Base-by-base conservation (phyloP, 805 yeast species). In the Wickerhamomyces bisporus region DNA sequence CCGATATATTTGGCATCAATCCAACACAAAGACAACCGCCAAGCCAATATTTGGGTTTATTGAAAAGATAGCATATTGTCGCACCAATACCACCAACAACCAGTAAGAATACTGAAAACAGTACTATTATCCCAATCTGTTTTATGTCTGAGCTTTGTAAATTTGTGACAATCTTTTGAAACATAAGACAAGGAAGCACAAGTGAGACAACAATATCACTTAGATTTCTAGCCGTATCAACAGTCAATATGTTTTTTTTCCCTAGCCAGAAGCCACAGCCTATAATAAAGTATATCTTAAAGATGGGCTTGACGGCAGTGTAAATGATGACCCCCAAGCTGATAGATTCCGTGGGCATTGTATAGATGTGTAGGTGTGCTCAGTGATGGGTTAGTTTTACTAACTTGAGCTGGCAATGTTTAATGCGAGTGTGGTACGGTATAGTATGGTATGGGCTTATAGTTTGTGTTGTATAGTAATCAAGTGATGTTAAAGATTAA, bases 11-110 rank as follows among this genome's bases (percentile, higher is more conserved):
- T 29, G 84, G 85, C 58, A 81, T 75, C 44, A 79, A 64, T 7
- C 86, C 85, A 2, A 81, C 86, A 4, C 80, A 70, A n/a, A 80
- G 45, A 8, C 78, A 71, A 1, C 87, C 88, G 26, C 87, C 87
- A 19, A 71, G 60, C 89, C 89, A 83, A 36, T 72, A 60, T 47
- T 68, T 76, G 2, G 93, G 91, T 3, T 36, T 48, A 1, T 43
- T 45, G 5, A 41, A 20, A 6, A 36, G 8, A 27, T 44, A 50
- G 6, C 44, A 35, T 0, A 32, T 32, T 6, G 41, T 17, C 0
- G 84, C 78, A 30, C 74, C 65, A 6, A 56, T 47, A 0, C 70
- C 64, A 7, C 85, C 86, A 6, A 75, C 52, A 3, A 57, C 49
- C 43, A 75, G 79, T 42, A 81, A 60, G 13, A 80, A 40, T 2